Evolutionary conservation across 73 alveolate species (phyloP).

Genomic region (Blepharisma stoltei): DNA sequence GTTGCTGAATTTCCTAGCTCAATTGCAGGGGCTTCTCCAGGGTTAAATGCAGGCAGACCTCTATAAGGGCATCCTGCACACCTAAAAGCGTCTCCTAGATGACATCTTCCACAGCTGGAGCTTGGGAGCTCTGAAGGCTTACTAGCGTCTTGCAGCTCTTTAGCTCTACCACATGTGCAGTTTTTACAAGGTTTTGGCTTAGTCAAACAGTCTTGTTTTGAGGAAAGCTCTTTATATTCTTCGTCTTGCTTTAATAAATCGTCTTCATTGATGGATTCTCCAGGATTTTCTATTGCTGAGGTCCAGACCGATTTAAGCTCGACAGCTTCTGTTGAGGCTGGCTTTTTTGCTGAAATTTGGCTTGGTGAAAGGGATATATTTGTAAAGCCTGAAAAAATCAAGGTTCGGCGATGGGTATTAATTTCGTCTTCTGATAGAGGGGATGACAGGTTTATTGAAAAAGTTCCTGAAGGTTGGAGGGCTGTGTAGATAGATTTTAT

Average conservation of each 20-base stretch:
- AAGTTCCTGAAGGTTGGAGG: neutral
- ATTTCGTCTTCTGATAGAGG: neutral
- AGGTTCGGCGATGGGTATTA: neutral
- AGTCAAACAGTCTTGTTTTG: constrained; percentile 56
- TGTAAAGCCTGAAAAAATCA: neutral
- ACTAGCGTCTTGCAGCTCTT: constrained; percentile 45
- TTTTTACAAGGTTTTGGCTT: constrained; percentile 84
- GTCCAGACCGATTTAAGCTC: constrained; percentile 12
- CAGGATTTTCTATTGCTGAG: constrained; percentile 25
- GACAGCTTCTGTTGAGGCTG: neutral
- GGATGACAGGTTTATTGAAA: neutral
- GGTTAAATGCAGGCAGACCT: constrained; percentile 70
- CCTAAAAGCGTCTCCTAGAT: constrained; percentile 91
- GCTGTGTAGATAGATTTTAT: neutral
- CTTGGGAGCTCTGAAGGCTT: constrained; percentile 47
- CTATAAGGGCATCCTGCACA: constrained; percentile 85
- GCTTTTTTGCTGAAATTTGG: neutral
- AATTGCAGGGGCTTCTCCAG: constrained; percentile 45
- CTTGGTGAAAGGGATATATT: neutral
- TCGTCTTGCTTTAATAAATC: constrained; percentile 63
- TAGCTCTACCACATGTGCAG: constrained; percentile 91
- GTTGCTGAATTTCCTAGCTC: neutral
- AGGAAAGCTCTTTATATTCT: constrained; percentile 17
- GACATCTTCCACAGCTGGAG: constrained; percentile 85
- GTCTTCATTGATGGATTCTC: constrained; percentile 67